These are phyloP conservation scores for Xanthoconium purpureum DNA, from an alignment of 768 basidiomycete genomes.

Conservation along the genomic window DNA sequence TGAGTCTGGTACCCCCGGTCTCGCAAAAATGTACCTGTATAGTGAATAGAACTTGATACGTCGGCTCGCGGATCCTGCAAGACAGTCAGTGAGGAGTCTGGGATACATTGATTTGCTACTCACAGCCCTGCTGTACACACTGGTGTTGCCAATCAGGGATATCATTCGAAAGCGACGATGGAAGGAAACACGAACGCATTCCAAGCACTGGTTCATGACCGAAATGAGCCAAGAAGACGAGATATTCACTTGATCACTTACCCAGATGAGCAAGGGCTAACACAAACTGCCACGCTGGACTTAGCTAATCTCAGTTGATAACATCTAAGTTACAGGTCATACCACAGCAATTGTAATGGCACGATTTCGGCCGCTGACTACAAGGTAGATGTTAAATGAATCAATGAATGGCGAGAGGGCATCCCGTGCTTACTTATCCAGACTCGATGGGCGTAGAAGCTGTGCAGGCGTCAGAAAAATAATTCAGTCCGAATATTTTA, in stretches of 20 bases:
- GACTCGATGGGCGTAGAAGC: conserved; percentile 27
- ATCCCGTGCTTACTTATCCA: conserved; percentile 22
- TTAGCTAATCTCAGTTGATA: background rate
- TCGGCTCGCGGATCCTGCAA: conserved; percentile 12
- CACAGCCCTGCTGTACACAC: conserved; percentile 6
- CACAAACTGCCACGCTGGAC: conserved; percentile 1
- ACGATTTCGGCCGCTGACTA: conserved; percentile 22
- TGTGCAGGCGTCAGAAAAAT: background rate
- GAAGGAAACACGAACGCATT: conserved; percentile 8
- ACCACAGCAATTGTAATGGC: conserved; percentile 15
- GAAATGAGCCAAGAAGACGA: background rate
- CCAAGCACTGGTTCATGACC: conserved; percentile 9
- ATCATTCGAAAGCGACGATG: background rate
- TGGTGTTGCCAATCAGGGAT: background rate
- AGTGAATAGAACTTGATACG: background rate
- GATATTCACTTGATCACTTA: background rate
- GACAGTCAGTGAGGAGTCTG: background rate
- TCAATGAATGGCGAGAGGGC: background rate
- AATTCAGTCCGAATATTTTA: background rate
- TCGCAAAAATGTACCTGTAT: conserved; percentile 1
- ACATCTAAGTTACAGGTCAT: background rate
- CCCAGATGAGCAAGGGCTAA: conserved; percentile 9
- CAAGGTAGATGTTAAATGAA: background rate
- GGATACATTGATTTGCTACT: background rate
- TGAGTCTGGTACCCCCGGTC: background rate